phyloP scores from a whole-genome alignment of 768 basidiomycete genomes.

The Tylopilus balloui region DNA sequence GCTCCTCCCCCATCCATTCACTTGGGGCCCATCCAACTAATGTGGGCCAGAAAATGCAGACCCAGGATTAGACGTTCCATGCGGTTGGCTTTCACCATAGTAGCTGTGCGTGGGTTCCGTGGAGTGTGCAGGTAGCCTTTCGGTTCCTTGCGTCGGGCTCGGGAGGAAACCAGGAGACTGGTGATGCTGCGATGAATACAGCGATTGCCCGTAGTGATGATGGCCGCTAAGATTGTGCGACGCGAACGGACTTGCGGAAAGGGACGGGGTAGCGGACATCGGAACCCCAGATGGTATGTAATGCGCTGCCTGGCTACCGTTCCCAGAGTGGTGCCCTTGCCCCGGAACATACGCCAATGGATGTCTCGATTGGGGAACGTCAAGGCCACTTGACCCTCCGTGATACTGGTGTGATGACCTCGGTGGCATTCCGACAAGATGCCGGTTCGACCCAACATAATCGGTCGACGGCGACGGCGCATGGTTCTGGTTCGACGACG shows the following conservation, averaged over 20 bases:
- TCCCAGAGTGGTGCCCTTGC: constrained; percentile 42
- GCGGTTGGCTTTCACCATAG: constrained; percentile 29
- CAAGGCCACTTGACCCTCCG: constrained; percentile 19
- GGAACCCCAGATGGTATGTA: constrained; percentile 40
- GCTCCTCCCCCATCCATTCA: constrained; percentile 18
- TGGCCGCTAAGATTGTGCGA: constrained; percentile 27
- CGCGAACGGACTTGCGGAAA: constrained; percentile 37
- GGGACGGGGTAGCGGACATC: constrained; percentile 48
- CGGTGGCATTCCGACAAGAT: constrained; percentile 43
- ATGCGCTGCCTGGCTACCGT: constrained; percentile 24
- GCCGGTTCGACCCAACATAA: constrained; percentile 41
- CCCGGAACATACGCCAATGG: constrained; percentile 38
- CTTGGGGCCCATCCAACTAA: constrained; percentile 11
- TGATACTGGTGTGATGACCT: constrained; percentile 31
- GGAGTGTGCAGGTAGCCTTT: constrained; percentile 26
- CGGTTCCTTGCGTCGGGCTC: constrained; percentile 28
- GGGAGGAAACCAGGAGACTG: constrained; percentile 29
- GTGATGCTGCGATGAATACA: constrained; percentile 31
- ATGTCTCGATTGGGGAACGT: constrained; percentile 32
- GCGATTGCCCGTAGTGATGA: constrained; percentile 27
- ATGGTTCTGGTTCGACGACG: constrained; percentile 31
- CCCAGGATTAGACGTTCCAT: constrained; percentile 25
- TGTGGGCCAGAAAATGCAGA: constrained; percentile 30
- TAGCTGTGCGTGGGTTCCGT: constrained; percentile 29
- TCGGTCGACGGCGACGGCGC: constrained; percentile 34